A percentile compares a stretch with the other conserved stretches of the same genome.
Evolutionary conservation across 495 filamentous ascomycete genomes (phyloP).

Genomic region (Penicillium paradoxum): DNA sequence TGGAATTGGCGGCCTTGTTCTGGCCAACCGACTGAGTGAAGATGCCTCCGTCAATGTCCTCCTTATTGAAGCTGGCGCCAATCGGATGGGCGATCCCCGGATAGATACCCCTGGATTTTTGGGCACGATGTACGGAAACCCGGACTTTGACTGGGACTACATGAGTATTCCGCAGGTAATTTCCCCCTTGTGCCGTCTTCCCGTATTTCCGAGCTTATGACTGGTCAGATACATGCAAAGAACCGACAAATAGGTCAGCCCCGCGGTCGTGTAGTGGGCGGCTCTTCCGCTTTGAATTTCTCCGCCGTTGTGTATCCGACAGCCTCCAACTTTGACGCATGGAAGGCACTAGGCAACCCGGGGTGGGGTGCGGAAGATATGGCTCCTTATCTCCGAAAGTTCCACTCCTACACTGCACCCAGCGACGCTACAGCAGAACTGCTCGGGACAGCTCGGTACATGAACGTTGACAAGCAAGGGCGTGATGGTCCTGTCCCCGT

Average conservation of each 20-base stretch:
- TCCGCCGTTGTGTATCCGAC: slow-evolving; percentile 22
- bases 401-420: slow-evolving; percentile 16
- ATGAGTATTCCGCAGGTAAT: slow-evolving; percentile 47
- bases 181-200: neutral
- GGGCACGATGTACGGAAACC: slow-evolving; percentile 36
- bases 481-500: slow-evolving; percentile 22
- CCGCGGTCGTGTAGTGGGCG: slow-evolving; percentile 52
- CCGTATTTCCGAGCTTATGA: neutral
- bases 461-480: slow-evolving; percentile 12
- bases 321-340: slow-evolving; percentile 39
- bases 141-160: slow-evolving; percentile 53
- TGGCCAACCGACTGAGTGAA: slow-evolving; percentile 46
- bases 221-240: slow-evolving; percentile 15
- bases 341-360: slow-evolving; percentile 46
- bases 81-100: slow-evolving; percentile 38
- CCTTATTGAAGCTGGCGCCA: slow-evolving; percentile 49
- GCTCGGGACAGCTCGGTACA: slow-evolving; percentile 11
- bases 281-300: slow-evolving; percentile 50
- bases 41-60: slow-evolving; percentile 37
- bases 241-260: slow-evolving; percentile 24
- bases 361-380: slow-evolving; percentile 47
- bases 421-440: slow-evolving; percentile 8
- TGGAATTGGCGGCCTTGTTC: slow-evolving; percentile 43
- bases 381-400: slow-evolving; percentile 38
- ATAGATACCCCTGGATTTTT: slow-evolving; percentile 43